Evolutionary conservation across 768 basidiomycete species (phyloP).

Genomic region (Lactarius hengduanensis): DNA sequence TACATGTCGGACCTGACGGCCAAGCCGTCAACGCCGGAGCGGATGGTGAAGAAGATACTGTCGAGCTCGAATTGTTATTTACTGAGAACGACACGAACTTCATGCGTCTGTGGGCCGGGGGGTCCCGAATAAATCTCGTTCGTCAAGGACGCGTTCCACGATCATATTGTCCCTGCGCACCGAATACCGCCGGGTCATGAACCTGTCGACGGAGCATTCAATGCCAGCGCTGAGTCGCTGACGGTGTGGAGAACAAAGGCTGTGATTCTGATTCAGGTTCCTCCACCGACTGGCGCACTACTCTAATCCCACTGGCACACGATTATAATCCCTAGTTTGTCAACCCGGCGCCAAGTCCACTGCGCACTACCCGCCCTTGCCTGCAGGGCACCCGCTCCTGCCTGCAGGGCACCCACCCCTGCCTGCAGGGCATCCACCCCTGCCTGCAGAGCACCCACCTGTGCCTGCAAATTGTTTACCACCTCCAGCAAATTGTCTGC

Average conservation of each 20-base stretch:
- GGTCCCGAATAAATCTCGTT: slow-evolving; percentile 74
- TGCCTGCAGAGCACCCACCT: no score
- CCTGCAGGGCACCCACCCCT: no score
- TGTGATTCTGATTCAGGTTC: slow-evolving; percentile 37
- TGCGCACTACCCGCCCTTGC: slow-evolving; percentile 64
- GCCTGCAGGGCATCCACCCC: no score
- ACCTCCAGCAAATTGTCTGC: no score
- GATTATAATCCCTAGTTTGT: slow-evolving; percentile 52
- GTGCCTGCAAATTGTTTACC: no score
- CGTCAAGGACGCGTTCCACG: slow-evolving; percentile 98
- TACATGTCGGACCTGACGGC: slow-evolving; percentile 71
- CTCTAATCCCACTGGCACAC: slow-evolving; percentile 55
- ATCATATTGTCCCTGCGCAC: slow-evolving; percentile 89
- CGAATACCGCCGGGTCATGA: slow-evolving; percentile 48
- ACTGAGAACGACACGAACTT: slow-evolving; percentile 99
- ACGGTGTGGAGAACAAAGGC: slow-evolving; percentile 19
- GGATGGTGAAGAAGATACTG: slow-evolving; percentile 62
- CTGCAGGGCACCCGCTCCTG: no score
- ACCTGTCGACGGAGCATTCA: slow-evolving; percentile 23
- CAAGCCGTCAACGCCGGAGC: slow-evolving; percentile 46
- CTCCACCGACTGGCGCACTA: slow-evolving; percentile 46
- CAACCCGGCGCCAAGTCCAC: slow-evolving; percentile 96
- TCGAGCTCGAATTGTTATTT: slow-evolving; percentile 86
- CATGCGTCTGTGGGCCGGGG: slow-evolving; percentile 76
- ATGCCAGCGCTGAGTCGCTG: slow-evolving; percentile 20